Base-by-base conservation (phyloP, 2,329 filamentous ascomycete species). In the Xylaria sp. region DNA sequence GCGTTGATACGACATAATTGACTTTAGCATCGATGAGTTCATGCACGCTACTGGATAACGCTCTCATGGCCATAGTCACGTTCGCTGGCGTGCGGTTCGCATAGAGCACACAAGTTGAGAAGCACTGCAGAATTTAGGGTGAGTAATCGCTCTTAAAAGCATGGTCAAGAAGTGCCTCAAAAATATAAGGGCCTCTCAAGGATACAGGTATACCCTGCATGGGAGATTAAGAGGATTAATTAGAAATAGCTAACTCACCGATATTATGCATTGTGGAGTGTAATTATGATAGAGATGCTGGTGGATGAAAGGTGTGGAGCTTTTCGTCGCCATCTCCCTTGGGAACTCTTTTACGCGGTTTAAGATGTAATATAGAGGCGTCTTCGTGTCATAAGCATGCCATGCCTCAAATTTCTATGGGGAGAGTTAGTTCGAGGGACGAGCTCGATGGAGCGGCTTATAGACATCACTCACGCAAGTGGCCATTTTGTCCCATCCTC, bases 221-320 rank as follows among this genome's bases (percentile, higher is more conserved):
- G 50, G 2, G 11, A 42, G 4, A 19, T n/a, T 2, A n/a, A 39
- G n/a, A 8, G 21, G 57, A 3, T 4, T 14, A 12, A 47, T 14
- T 4, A 4, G n/a, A 24, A 6, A 19, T 36, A 36, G 11, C 4
- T 1, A 21, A 27, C 61, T 42, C 32, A 69, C 67, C 9, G 74
- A 71, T 21, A 76, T 34, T n/a, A 79, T 78, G 63, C 71, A 77
- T 30, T 65, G 66, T 5, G 77, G 77, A 39, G 69, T 75, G 30
- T 74, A 60, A 47, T 70, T 60, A 21, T 61, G 61, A 69, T 79
- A 79, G 32, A 79, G 73, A 53, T 71, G 64, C 12, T 67, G 69
- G 62, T 79, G 78, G 55, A 79, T 65, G 56, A 77, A 79, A 8
- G 76, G 74, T 0, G 77, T 78, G 27, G 67, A 54, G 42, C 73